A percentile compares a stretch with the other conserved stretches of the same genome.
phyloP scores from a whole-genome alignment of 495 filamentous ascomycete species.

The Annulohypoxylon nitens region DNA sequence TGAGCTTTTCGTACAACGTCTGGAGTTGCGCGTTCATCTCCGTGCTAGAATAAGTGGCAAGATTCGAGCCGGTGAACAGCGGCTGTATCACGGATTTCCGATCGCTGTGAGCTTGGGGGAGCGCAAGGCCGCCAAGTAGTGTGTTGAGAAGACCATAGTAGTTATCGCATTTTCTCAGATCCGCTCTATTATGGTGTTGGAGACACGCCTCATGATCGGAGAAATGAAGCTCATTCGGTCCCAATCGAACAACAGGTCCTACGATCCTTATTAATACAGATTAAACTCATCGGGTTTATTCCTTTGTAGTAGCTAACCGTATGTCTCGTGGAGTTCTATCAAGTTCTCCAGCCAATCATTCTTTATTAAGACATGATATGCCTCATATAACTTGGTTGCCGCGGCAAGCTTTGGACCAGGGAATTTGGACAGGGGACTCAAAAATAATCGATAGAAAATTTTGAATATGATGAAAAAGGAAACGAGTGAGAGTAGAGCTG shows the following conservation, averaged over 20 bases:
- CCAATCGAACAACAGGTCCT: slow-evolving; percentile 13
- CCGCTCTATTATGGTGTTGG: background rate
- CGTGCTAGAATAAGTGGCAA: background rate
- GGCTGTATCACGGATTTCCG: slow-evolving; percentile 6
- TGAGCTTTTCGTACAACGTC: slow-evolving; percentile 6
- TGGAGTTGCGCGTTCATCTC: slow-evolving; percentile 4
- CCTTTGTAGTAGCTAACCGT: background rate
- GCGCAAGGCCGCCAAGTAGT: slow-evolving; percentile 2
- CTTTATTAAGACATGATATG: slow-evolving; percentile 9
- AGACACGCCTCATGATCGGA: slow-evolving; percentile 7
- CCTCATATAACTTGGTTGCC: slow-evolving; percentile 3
- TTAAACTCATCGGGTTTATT: background rate
- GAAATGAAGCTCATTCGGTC: slow-evolving; percentile 13
- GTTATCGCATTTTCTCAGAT: slow-evolving; percentile 1
- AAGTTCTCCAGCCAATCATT: slow-evolving; percentile 14
- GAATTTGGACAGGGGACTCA: slow-evolving; percentile 5
- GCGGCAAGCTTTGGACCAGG: background rate
- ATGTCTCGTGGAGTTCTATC: background rate
- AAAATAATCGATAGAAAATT: slow-evolving; percentile 1
- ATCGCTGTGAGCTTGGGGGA: slow-evolving; percentile 6
- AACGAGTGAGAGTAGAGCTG: background rate
- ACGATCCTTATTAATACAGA: background rate
- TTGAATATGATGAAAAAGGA: background rate
- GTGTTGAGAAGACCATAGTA: slow-evolving; percentile 10
- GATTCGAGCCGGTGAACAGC: slow-evolving; percentile 4